These are phyloP conservation scores for Colletotrichum tropicale DNA, from an alignment of 2,329 filamentous ascomycete genomes.

Conservation along the genomic window DNA sequence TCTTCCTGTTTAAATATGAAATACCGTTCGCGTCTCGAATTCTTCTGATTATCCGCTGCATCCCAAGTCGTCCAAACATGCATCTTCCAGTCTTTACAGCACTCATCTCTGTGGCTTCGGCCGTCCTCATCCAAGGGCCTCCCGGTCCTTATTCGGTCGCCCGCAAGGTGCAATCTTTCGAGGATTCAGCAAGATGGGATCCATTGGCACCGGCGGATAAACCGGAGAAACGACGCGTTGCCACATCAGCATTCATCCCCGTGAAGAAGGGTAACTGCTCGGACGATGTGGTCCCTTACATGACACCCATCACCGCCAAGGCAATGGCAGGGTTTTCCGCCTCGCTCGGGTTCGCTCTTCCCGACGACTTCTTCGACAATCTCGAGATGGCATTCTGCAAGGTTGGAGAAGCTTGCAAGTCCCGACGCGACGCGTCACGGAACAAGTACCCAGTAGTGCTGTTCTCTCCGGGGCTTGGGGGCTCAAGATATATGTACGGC, in stretches of 20 bases:
- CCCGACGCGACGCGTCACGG: background rate
- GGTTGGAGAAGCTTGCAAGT: background rate
- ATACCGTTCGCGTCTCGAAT: background rate
- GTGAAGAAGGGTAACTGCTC: background rate
- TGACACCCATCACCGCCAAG: slow-evolving; percentile 18
- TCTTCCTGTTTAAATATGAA: background rate
- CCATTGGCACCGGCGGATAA: slow-evolving; percentile 19
- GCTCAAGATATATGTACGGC: slow-evolving; percentile 45
- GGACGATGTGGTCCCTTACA: slow-evolving; percentile 10
- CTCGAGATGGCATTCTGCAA: slow-evolving; percentile 23
- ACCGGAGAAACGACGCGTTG: slow-evolving; percentile 19
- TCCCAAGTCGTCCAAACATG: background rate
- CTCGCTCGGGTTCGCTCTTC: background rate
- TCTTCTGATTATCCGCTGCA: background rate
- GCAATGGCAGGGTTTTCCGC: background rate
- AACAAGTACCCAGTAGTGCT: slow-evolving; percentile 32
- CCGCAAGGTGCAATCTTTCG: slow-evolving; percentile 18
- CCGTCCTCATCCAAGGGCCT: background rate
- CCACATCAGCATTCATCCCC: slow-evolving; percentile 19
- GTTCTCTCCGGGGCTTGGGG: slow-evolving; percentile 48
- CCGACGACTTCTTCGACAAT: slow-evolving; percentile 5
- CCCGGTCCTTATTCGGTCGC: slow-evolving; percentile 1
- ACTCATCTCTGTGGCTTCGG: background rate
- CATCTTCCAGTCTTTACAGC: background rate
- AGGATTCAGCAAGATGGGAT: slow-evolving; percentile 23